These are phyloP conservation scores for Phallus indusiatus DNA, from an alignment of 768 basidiomycete genomes.

Conservation along the genomic window DNA sequence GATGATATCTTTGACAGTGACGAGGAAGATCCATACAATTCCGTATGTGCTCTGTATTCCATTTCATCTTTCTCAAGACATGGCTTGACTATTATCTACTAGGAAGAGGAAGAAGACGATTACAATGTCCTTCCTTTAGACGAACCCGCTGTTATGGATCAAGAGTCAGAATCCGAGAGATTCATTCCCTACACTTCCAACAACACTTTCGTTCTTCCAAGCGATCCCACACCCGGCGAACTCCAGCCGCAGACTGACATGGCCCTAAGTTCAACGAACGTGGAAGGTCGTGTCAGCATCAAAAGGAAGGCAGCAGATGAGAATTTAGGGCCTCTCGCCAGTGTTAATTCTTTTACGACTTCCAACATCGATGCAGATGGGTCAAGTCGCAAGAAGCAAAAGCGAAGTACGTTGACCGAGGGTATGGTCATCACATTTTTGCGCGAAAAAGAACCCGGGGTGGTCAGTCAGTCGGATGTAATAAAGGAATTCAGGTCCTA, in stretches of 20 bases:
- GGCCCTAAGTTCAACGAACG: no score
- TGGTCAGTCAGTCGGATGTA: constrained; percentile 68
- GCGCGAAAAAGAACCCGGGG: constrained; percentile 45
- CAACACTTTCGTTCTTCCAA: not conserved
- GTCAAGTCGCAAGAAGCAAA: constrained; percentile 5
- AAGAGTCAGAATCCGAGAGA: no score
- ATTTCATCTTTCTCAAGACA: constrained; percentile 3
- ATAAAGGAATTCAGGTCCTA: constrained; percentile 74
- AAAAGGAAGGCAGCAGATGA: constrained; percentile 54
- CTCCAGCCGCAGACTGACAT: no score
- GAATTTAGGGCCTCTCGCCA: constrained; percentile 9
- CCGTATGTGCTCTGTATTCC: constrained; percentile 35
- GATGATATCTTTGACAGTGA: constrained; percentile 78
- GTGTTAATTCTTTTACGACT: no score
- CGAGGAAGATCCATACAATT: constrained; percentile 75
- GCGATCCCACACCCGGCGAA: no score
- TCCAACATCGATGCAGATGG: no score
- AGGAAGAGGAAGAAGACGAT: constrained; percentile 69
- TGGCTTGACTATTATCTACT: constrained; percentile 27
- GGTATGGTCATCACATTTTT: constrained; percentile 68
- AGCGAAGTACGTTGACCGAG: constrained; percentile 41
- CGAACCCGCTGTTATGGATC: constrained; percentile 6
- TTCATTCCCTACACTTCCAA: no score
- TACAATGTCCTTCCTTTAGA: constrained; percentile 12
- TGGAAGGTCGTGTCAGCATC: no score